Percentiles rank a stretch among this genome's conserved stretches.
Evolutionary conservation across 139 green algal species (phyloP).

Genomic region (Yamagishiella unicocca): DNA sequence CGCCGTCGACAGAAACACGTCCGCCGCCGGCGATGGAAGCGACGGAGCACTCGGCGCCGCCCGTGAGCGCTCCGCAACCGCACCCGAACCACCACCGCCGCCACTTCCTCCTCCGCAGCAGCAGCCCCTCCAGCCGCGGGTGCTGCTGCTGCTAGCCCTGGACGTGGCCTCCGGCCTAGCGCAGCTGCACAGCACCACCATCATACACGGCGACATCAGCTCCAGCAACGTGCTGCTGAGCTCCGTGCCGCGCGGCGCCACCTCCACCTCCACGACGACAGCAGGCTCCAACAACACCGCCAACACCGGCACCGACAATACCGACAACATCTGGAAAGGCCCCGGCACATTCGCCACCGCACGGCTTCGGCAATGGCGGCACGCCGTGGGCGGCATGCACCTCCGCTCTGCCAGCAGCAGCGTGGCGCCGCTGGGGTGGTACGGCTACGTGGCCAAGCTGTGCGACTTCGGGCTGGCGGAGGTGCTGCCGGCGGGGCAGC

Average conservation of each 20-base stretch:
- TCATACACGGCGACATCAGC: constrained; percentile 22
- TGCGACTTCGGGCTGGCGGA: constrained; percentile 23
- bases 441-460: constrained; percentile 29
- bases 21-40: too few relatives aligned
- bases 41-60: too few relatives aligned
- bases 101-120: neutral
- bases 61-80: too few relatives aligned
- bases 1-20: too few relatives aligned
- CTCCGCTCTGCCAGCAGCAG: too few relatives aligned
- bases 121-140: neutral
- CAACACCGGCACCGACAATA: too few relatives aligned
- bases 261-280: neutral
- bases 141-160: constrained; percentile 24
- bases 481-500: constrained; percentile 17
- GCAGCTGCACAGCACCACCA: constrained; percentile 12
- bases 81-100: neutral
- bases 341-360: neutral
- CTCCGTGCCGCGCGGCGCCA: neutral
- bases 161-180: neutral
- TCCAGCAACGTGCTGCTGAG: constrained; percentile 13
- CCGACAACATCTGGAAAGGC: too few relatives aligned
- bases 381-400: neutral
- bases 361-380: neutral
- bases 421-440: neutral
- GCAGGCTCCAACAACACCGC: too few relatives aligned